phyloP scores from a whole-genome alignment of 441 rosid species.

The Croton laevigatus region DNA sequence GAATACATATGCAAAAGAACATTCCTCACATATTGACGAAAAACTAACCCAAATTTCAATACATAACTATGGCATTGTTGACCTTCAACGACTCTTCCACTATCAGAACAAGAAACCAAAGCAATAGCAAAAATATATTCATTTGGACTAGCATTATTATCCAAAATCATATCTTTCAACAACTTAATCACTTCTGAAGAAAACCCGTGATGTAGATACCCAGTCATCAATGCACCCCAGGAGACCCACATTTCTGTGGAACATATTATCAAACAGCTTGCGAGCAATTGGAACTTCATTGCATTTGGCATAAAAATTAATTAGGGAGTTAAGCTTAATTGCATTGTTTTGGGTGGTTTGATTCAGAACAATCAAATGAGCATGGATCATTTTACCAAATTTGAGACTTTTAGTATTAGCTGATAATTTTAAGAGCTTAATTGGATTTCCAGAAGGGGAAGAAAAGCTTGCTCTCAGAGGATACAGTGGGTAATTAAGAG shows the following conservation, averaged over 20 bases:
- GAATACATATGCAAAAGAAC: slow-evolving; percentile 54
- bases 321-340: slow-evolving; percentile 39
- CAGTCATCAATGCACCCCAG: slow-evolving; percentile 68
- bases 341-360: slow-evolving; percentile 21
- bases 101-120: slow-evolving; percentile 48
- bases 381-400: slow-evolving; percentile 50
- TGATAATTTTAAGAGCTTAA: slow-evolving; percentile 48
- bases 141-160: slow-evolving; percentile 41
- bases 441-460: slow-evolving; percentile 21
- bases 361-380: slow-evolving; percentile 43
- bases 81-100: slow-evolving; percentile 48
- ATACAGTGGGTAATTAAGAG: not conserved
- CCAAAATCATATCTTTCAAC: slow-evolving; percentile 48
- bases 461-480: not conserved
- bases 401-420: slow-evolving; percentile 46
- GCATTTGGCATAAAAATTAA: slow-evolving; percentile 54
- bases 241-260: slow-evolving; percentile 60
- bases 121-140: slow-evolving; percentile 58
- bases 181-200: slow-evolving; percentile 48
- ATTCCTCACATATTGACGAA: slow-evolving; percentile 59
- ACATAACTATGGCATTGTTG: slow-evolving; percentile 59
- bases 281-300: slow-evolving; percentile 41
- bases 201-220: slow-evolving; percentile 52
- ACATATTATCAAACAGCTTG: slow-evolving; percentile 59
- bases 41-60: slow-evolving; percentile 52